Evolutionary conservation across 208 protist genomes (phyloP), one percentile per base, ranked within the genome.

Genomic region (Porcisia deanei): DNA sequence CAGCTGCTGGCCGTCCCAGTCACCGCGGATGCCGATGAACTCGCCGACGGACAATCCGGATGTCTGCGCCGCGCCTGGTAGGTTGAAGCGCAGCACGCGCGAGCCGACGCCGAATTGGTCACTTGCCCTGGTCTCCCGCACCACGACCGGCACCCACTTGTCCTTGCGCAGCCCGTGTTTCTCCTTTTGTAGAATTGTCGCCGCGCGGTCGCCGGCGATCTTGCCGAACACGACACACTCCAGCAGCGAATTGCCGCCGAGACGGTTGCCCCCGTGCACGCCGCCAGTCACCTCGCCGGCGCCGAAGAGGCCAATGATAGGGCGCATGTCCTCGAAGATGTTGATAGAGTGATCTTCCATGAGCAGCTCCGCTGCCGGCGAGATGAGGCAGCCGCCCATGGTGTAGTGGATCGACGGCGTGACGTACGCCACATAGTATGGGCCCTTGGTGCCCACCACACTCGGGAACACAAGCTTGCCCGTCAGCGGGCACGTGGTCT

Each of bases 271-370:
- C 67, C 98, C 98, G 85, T 99, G 98, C 64, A 99, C 91, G 58
- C 98, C 98, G 37, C 95, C 97, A 18, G 98, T 99, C 30, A 99
- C 97, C 86, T 99, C 98, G 63, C 98, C 98, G 0, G 98, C 98
- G 60, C 92, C 98, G 83, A 95, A 99, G 55, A 99, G 89, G 20
- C 93, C 93, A 12, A 75, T 79, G 52, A 99, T 97, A 43, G 92
- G 88, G 22, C 87, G 84, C 57, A 79, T 76, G 12, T 83, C 82
- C 59, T 81, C 52, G 52, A 78, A 80, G 55, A 59, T 59, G 55
- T 25, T 59, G 55, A 59, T 18, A 25, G 55, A 59, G 22, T 59
- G 55, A 52, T 52, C 86, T 60, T 59, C 55, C 55, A 59, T 59
- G 55, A 59, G 90, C 43, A 99, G 83, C 65, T 93, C 83, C 16